Base-by-base conservation (phyloP, 768 basidiomycete genomes). In the Tylopilus vinaceipallidus region DNA sequence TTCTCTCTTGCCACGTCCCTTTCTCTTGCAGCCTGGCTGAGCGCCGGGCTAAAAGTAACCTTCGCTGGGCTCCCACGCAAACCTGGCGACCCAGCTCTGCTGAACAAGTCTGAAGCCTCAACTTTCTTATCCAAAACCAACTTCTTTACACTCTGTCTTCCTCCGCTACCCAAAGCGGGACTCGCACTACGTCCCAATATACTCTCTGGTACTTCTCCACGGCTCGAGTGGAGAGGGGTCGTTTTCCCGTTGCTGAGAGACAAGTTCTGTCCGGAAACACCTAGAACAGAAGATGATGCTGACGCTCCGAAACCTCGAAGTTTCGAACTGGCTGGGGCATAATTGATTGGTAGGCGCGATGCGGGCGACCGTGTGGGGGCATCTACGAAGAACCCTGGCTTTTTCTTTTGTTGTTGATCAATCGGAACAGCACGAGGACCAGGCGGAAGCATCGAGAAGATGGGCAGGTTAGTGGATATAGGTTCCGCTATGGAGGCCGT, bases 401-500 rank as follows among this genome's bases (percentile, higher is more conserved):
- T 91, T 73, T 89, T 91, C 72, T 90, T 90, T 26, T 79, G 74
- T 50, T 75, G 73, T 49, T 75, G 75, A 17, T 87, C 87, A 14
- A 82, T 74, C 49, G 77, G 75, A 55, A 80, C 72, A 23, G 79
- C 77, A 42, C 78, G 88, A 23, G 81, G 87, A 33, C 84, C 82
- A 12, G 85, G 80, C 19, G 86, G 84, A 27, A 91, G 80, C 77
- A 90, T 75, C 45, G 79, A 81, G 64, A 86, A 91, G 43, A 88
- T 84, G 4, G 84, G 84, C 44, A 89, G 65, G 53, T 86, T 84
- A 42, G 80, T 74, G 27, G 79, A 80, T 54, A 92, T 84, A 8
- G 90, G 90, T 65, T 95, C 88, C 23, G 88, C 85, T 61, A 98
- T 91, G 17, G 94, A 94, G 2, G 92, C 89, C 9, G 86, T 88